phyloP scores from a whole-genome alignment of 2,329 filamentous ascomycete genomes.

The Daldinia sp. region DNA sequence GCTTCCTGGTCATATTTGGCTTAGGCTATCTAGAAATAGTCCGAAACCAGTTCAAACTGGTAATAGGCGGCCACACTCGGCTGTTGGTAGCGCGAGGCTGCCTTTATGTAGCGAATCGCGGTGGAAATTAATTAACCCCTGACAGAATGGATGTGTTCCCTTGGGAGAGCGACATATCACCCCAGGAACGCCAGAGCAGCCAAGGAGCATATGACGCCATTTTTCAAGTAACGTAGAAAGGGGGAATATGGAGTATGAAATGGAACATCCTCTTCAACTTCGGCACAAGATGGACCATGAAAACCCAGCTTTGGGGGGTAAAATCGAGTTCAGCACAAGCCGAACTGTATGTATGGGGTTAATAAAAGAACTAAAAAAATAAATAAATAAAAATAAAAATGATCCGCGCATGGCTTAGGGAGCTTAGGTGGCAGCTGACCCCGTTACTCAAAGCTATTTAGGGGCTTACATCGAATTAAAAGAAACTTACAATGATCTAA shows the following conservation, averaged over 20 bases:
- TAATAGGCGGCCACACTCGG: conserved; percentile 34
- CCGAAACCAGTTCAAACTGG: conserved; percentile 26
- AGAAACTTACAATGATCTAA: conserved; percentile 39
- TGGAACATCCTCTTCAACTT: conserved; percentile 8
- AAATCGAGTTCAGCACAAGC: neutral
- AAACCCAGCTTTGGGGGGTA: neutral
- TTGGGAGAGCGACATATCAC: conserved; percentile 22
- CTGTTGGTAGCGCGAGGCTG: conserved; percentile 40
- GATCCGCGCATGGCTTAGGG: conserved; percentile 4
- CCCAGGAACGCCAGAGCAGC: conserved; percentile 20
- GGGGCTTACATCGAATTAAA: conserved; percentile 23
- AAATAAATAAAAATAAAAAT: neutral
- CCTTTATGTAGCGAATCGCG: conserved; percentile 34
- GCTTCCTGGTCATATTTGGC: conserved; percentile 12
- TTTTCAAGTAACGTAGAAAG: neutral
- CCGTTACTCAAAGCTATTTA: conserved; percentile 22
- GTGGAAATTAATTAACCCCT: conserved; percentile 43
- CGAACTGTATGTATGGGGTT: neutral
- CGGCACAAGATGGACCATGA: conserved; percentile 7
- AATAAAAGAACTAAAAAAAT: no score
- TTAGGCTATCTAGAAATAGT: conserved; percentile 6
- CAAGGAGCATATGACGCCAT: conserved; percentile 27
- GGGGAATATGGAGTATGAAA: neutral
- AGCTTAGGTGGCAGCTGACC: conserved; percentile 15
- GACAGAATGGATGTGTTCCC: conserved; percentile 21